Evolutionary conservation across 257 asterid genomes (phyloP), one percentile per base, ranked within the genome.

Genomic region (Salvia splendens): DNA sequence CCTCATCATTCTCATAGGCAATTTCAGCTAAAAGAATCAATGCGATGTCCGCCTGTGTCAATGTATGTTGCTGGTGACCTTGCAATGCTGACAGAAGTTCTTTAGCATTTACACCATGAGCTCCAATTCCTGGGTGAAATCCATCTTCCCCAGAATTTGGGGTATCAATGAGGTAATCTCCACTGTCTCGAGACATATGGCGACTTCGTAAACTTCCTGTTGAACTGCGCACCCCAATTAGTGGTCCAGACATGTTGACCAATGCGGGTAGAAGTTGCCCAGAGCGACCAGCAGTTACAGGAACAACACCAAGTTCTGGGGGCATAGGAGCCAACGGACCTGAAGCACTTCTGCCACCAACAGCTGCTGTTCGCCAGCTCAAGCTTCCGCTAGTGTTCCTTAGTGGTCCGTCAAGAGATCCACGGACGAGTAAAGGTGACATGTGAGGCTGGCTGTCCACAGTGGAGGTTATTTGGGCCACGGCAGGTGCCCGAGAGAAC

Each of bases 1-100:
- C 99, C 83, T 94, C 99, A 72, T 94, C 98, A 69, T 94, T 94
- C 80, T 94, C 99, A 51, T 94, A 94, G 43, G 98, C 99, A n/a
- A 94, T 94, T 81, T 94, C 99, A 60, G 99, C 97, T 17, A 94
- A 85, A 41, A 94, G 73, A 77, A 94, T 94, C 78, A 94, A 71
- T 4, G 99, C 99, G 35, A 94, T 94, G 75, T 94, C 99, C 0
- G 99, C 97, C 73, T 88, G 96, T 3, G 95, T 94, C 73, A 94
- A 78, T 6, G 95, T 83, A 81, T 94, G 99, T 61, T 86, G 99
- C 73, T 94, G 98, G 83, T 94, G 99, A 65, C 99, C 97, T 83
- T 94, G 97, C 80, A 94, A 78, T 40, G 99, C 96, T 52, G 97
- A 94, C 75, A 88, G 97, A 69, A 91, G 96, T 70, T 91, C 97